Evolutionary conservation across 257 asterid genomes (phyloP).

Genomic region (Forsythia viridissima): DNA sequence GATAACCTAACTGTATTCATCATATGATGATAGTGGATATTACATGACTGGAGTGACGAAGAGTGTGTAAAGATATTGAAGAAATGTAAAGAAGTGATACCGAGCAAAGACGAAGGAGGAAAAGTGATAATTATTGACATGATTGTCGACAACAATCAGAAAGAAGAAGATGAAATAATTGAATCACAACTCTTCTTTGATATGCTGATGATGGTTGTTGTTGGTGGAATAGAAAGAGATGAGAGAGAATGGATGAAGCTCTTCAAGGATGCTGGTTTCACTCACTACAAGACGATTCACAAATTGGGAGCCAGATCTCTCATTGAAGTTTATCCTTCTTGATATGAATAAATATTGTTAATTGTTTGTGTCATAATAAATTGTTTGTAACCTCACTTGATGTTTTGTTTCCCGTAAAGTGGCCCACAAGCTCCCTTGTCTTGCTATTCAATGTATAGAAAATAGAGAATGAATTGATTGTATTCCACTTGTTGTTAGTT

Average conservation of each 20-base stretch:
- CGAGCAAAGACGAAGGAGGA: slow-evolving; percentile 14
- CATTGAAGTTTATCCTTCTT: slow-evolving; percentile 29
- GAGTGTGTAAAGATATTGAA: slow-evolving; percentile 21
- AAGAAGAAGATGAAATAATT: background rate
- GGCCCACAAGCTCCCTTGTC: too few relatives aligned
- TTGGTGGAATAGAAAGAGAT: slow-evolving; percentile 15
- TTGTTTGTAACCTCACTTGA: too few relatives aligned
- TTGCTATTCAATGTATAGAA: too few relatives aligned
- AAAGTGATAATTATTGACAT: slow-evolving; percentile 22
- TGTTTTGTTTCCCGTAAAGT: too few relatives aligned
- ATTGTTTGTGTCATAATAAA: too few relatives aligned
- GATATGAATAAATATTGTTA: too few relatives aligned
- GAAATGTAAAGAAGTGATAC: slow-evolving; percentile 26
- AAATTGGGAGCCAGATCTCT: slow-evolving; percentile 24
- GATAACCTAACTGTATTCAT: too few relatives aligned
- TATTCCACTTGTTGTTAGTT: too few relatives aligned
- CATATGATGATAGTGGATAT: slow-evolving; percentile 13
- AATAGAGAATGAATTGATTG: too few relatives aligned
- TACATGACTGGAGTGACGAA: slow-evolving; percentile 25
- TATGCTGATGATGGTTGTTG: slow-evolving; percentile 10
- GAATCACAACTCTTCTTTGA: slow-evolving; percentile 7
- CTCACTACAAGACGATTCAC: slow-evolving; percentile 14
- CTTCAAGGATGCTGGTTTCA: slow-evolving; percentile 31
- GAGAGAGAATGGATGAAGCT: slow-evolving; percentile 23
- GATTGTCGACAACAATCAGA: background rate